Evolutionary conservation across 768 basidiomycete genomes (phyloP).

Genomic region (Crucibulum laeve): DNA sequence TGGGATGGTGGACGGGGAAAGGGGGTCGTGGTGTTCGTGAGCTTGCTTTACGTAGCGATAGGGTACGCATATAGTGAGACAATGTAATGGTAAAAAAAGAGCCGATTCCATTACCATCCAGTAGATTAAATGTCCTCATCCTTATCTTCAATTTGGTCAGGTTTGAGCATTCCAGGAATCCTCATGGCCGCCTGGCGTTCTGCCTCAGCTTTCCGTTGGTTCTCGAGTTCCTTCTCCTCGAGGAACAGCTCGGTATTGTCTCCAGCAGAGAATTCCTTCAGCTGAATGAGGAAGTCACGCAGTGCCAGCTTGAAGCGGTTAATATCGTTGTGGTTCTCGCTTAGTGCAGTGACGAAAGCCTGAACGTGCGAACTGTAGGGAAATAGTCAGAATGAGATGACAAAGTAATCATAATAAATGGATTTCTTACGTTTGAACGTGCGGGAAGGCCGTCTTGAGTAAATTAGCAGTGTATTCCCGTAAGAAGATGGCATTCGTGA

Average conservation of each 20-base stretch:
- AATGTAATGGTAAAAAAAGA: constrained; percentile 18
- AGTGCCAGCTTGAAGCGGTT: constrained; percentile 91
- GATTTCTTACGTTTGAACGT: constrained; percentile 77
- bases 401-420: constrained; percentile 6
- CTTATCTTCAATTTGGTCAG: constrained; percentile 90
- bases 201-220: constrained; percentile 68
- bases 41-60: constrained; percentile 24
- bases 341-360: constrained; percentile 62
- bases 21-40: constrained; percentile 6
- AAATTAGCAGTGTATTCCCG: constrained; percentile 84
- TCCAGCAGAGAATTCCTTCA: constrained; percentile 91
- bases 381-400: constrained; percentile 6
- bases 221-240: constrained; percentile 92
- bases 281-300: constrained; percentile 95
- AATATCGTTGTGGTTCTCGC: constrained; percentile 73
- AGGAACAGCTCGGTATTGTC: constrained; percentile 90
- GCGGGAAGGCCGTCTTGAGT: constrained; percentile 86
- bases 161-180: constrained; percentile 98
- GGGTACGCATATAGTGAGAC: constrained; percentile 11
- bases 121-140: constrained; percentile 75
- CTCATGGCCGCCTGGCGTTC: constrained; percentile 88
- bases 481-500: constrained; percentile 77
- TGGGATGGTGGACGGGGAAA: constrained; percentile 19
- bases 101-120: constrained; percentile 17
- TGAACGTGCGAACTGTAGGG: constrained; percentile 61